Conservation (phyloP, 257 asterid species). For the Jacaranda mimosifolia region DNA sequence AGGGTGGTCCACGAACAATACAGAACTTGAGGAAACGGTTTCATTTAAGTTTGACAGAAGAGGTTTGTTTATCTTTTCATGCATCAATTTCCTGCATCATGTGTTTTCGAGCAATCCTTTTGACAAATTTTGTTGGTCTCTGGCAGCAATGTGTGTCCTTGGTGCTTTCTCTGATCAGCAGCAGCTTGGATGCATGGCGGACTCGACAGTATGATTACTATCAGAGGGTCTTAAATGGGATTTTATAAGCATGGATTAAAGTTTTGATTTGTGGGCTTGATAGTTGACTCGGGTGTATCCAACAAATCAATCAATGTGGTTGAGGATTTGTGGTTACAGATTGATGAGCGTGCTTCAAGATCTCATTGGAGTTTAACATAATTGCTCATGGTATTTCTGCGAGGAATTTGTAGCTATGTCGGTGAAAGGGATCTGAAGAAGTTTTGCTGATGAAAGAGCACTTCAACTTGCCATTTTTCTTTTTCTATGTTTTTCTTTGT, state of each 20-base stretch:
- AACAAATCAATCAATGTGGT: conserved; percentile 29
- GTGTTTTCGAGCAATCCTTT: conserved; percentile 9
- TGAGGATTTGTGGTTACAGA: conserved; percentile 18
- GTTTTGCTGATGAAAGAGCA: conserved; percentile 37
- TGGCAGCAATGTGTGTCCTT: conserved; percentile 98
- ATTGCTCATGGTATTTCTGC: conserved; percentile 27
- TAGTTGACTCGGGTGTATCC: conserved; percentile 34
- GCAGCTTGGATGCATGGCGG: conserved; percentile 99
- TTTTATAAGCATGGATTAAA: conserved; percentile 61
- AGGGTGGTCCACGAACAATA: conserved; percentile 95
- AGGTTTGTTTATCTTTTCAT: conserved; percentile 60
- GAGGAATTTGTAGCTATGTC: conserved; percentile 19
- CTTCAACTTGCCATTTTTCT: conserved; percentile 33
- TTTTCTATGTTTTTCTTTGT: conserved; percentile 34
- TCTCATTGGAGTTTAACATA: conserved; percentile 32
- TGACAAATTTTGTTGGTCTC: conserved; percentile 33
- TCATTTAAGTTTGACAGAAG: conserved; percentile 97
- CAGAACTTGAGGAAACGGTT: conserved; percentile 98
- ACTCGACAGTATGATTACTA: conserved; percentile 98
- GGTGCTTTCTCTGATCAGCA: conserved; percentile 98
- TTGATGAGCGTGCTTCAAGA: conserved; percentile 24
- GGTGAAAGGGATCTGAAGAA: conserved; percentile 35
- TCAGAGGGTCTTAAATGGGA: conserved; percentile 96
- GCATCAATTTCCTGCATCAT: conserved; percentile 25
- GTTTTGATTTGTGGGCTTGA: conserved; percentile 21